These are phyloP conservation scores for Diophrys appendiculata DNA, from an alignment of 73 alveolate genomes.

Conservation along the genomic window DNA sequence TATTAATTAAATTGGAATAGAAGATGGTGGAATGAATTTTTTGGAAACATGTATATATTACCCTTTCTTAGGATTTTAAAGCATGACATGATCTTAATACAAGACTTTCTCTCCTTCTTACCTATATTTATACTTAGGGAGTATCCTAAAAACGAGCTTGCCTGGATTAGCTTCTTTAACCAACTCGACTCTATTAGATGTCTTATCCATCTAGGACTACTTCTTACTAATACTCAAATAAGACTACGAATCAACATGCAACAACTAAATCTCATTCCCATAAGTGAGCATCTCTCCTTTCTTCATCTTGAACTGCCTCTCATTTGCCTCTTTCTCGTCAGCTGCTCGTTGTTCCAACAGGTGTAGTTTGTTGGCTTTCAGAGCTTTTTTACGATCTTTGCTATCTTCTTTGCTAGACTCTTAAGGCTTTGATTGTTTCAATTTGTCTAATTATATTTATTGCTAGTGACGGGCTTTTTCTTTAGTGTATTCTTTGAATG, in stretches of 20 bases:
- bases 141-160: slow-evolving; percentile 16
- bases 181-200: slow-evolving; percentile 10
- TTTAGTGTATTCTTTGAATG: not conserved
- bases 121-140: slow-evolving; percentile 39
- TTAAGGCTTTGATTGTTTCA: too few relatives aligned
- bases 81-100: slow-evolving; percentile 21
- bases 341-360: not conserved
- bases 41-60: not conserved
- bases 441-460: not conserved
- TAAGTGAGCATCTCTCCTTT: slow-evolving; percentile 34
- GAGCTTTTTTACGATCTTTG: not conserved
- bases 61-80: slow-evolving; percentile 9
- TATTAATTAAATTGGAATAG: not conserved
- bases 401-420: too few relatives aligned
- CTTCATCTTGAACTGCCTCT: slow-evolving; percentile 10
- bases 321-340: slow-evolving; percentile 37
- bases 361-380: not conserved
- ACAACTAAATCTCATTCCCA: slow-evolving; percentile 34
- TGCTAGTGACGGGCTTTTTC: slow-evolving; percentile 1
- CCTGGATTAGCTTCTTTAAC: slow-evolving; percentile 4
- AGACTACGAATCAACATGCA: slow-evolving; percentile 24
- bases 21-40: too few relatives aligned
- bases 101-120: slow-evolving; percentile 35
- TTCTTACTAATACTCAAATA: slow-evolving; percentile 24
- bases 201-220: slow-evolving; percentile 36